Evolutionary conservation across 495 filamentous ascomycete species (phyloP).

Genomic region (Penicillium riverlandense): DNA sequence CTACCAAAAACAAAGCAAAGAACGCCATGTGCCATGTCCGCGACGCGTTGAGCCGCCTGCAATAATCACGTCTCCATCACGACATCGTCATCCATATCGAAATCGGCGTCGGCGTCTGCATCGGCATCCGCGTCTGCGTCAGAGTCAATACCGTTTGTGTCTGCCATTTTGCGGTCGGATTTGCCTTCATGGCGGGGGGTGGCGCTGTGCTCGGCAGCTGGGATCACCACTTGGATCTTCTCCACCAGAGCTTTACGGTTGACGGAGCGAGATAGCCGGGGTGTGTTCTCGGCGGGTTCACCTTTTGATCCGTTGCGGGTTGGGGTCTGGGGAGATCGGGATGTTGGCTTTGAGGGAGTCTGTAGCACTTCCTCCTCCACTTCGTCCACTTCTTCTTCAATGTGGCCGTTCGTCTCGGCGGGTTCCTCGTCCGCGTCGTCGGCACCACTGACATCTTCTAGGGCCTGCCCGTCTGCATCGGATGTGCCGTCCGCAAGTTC

Average conservation of each 20-base stretch:
- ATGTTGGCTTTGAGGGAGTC: conserved; percentile 4
- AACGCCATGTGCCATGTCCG: too few species aligned
- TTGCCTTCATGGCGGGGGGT: conserved; percentile 1
- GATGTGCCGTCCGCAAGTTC: conserved; percentile 16
- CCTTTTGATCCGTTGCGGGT: conserved; percentile 13
- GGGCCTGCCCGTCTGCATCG: background rate
- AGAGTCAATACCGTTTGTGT: conserved; percentile 17
- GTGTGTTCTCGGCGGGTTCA: conserved; percentile 8
- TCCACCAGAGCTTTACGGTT: conserved; percentile 35
- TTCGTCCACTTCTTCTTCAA: too few species aligned
- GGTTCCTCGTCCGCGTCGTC: background rate
- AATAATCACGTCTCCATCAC: conserved; percentile 29
- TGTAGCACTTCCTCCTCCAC: background rate
- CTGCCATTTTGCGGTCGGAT: conserved; percentile 5
- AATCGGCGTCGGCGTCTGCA: conserved; percentile 21
- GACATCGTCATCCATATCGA: conserved; percentile 31
- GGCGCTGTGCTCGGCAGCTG: conserved; percentile 16
- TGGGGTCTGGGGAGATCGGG: conserved; percentile 12
- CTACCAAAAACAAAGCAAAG: too few species aligned
- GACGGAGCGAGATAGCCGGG: conserved; percentile 13
- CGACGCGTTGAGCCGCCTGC: background rate
- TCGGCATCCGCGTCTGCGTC: conserved; percentile 27
- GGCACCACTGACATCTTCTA: conserved; percentile 3
- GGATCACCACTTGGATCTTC: conserved; percentile 28
- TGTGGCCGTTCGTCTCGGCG: conserved; percentile 15